phyloP scores from a whole-genome alignment of 139 green algal species.

The Coccomyxa sp. region DNA sequence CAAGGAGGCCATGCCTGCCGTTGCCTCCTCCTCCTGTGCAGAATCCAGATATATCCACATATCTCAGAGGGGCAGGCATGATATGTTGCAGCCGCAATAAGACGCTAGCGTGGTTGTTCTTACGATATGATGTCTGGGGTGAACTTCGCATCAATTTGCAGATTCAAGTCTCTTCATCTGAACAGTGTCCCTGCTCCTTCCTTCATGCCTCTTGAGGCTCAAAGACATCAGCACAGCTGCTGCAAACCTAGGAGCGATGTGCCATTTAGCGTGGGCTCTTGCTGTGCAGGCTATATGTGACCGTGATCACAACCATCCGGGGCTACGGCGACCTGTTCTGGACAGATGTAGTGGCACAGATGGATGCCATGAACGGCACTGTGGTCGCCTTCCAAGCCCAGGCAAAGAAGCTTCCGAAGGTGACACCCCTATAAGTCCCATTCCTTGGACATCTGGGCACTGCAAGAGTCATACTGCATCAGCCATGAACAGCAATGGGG shows the following conservation, averaged over 20 bases:
- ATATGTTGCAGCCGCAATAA: too few species aligned
- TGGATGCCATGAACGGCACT: constrained; percentile 79
- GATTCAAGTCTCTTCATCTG: not conserved
- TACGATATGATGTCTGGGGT: too few species aligned
- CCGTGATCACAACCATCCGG: constrained; percentile 86
- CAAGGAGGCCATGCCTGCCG: too few species aligned
- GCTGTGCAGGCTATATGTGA: constrained; percentile 77
- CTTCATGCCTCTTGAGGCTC: not conserved
- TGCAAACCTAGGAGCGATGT: not conserved
- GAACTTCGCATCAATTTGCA: not conserved
- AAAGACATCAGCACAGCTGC: not conserved
- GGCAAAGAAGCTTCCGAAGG: constrained; percentile 81
- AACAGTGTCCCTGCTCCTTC: not conserved
- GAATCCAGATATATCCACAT: too few species aligned
- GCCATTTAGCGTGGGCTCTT: too few species aligned
- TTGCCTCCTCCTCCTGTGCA: too few species aligned
- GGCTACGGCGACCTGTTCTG: constrained; percentile 84
- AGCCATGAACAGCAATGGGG: too few species aligned
- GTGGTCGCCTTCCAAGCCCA: constrained; percentile 49
- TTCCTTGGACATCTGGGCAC: too few species aligned
- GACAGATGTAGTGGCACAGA: constrained; percentile 85
- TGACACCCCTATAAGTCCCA: not conserved
- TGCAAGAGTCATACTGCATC: too few species aligned
- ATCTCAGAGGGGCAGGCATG: too few species aligned
- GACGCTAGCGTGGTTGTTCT: too few species aligned